Evolutionary conservation across 345 rosid species (phyloP).

Genomic region (sweet orange (Citrus sinensis)): DNA sequence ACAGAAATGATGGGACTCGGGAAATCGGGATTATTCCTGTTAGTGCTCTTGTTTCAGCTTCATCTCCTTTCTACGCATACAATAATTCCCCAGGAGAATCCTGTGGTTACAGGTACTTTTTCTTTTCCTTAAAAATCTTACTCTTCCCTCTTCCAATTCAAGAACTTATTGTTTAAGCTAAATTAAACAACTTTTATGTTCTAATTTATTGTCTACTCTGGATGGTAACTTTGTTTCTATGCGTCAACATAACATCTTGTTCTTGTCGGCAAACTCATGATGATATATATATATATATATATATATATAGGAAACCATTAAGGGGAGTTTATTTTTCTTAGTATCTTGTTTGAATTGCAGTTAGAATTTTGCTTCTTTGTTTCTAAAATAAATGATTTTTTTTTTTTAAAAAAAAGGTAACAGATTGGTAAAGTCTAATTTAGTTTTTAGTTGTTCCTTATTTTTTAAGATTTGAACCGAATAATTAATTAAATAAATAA

Average conservation of each 20-base stretch:
- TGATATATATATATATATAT: no score
- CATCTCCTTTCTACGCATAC: slow-evolving; percentile 8
- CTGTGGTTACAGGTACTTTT: background rate
- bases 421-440: no score
- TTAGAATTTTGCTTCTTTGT: background rate
- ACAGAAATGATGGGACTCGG: slow-evolving; percentile 17
- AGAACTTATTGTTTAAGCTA: background rate
- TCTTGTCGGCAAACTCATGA: no score
- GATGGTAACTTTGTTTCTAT: no score
- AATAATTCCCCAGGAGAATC: background rate
- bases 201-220: no score
- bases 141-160: background rate
- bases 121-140: background rate
- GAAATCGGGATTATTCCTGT: background rate
- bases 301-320: no score
- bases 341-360: background rate
- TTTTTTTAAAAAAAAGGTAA: no score
- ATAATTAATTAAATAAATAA: no score
- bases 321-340: background rate
- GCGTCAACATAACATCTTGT: no score
- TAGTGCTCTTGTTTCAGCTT: slow-evolving; percentile 4
- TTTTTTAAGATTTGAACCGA: no score
- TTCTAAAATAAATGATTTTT: background rate
- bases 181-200: background rate
- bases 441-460: no score